Evolutionary conservation across 2,329 filamentous ascomycete species (phyloP).

Genomic region (Cladophialophora immunda): DNA sequence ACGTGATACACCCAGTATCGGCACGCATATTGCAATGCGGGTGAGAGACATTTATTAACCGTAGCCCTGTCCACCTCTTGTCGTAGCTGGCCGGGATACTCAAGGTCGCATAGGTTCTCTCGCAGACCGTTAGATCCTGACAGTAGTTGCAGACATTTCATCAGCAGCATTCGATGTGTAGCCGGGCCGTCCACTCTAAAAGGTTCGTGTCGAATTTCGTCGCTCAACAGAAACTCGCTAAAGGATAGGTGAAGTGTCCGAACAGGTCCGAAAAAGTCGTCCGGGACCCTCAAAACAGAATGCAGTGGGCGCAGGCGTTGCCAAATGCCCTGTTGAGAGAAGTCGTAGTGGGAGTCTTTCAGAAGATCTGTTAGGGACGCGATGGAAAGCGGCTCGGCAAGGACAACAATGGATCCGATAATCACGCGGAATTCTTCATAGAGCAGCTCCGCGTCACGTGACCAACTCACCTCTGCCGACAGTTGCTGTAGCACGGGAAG

Average conservation of each 20-base stretch:
- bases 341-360: too few species aligned
- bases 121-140: conserved; percentile 2
- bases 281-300: neutral
- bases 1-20: conserved; percentile 45
- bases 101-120: conserved; percentile 31
- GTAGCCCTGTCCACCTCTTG: conserved; percentile 6
- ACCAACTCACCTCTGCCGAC: neutral
- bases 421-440: conserved; percentile 24
- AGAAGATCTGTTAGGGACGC: neutral
- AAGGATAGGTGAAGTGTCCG: conserved; percentile 30
- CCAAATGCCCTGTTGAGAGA: too few species aligned
- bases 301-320: neutral
- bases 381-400: conserved; percentile 25
- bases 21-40: conserved; percentile 43
- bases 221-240: conserved; percentile 30
- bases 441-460: conserved; percentile 9
- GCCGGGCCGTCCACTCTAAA: conserved; percentile 22
- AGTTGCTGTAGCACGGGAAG: conserved; percentile 20
- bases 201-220: conserved; percentile 24
- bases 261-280: neutral
- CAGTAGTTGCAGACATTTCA: conserved; percentile 17
- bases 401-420: conserved; percentile 23
- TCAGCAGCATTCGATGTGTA: conserved; percentile 20
- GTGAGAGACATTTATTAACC: conserved; percentile 34
- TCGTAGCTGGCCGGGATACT: conserved; percentile 28